Base-by-base conservation (phyloP, 768 basidiomycete genomes). In the Leccinum truebloodii region DNA sequence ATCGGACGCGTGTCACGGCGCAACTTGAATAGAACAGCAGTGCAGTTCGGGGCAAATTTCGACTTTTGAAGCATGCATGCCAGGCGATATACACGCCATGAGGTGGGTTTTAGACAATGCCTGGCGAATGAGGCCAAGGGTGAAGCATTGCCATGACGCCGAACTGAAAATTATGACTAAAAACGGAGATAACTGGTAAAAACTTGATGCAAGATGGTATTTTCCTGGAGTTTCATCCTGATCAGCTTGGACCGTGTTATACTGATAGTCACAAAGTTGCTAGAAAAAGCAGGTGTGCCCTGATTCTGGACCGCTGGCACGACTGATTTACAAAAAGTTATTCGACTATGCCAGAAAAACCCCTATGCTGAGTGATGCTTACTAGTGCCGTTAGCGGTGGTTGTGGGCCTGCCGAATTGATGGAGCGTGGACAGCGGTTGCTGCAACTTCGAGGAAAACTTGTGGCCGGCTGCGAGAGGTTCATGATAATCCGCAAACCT, bases 41-140 rank as follows among this genome's bases (percentile, higher is more conserved):
- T 58, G 64, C 52, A 52, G 52, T 53, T 57, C 53, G 69, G 69
- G 60, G 16, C 32, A 55, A 58, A 54, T 58, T 35, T 58, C 46
- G 57, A 50, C 24, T 48, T 57, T 54, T 55, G 63, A 65, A 44
- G 69, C 68, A 63, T 66, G 68, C 49, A 58, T 28, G 20, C 69
- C 69, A 64, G 67, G 69, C 64, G 69, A 59, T 24, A 54, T 61
- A 59, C 69, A 69, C 69, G 67, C 62, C 24, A 66, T 61, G 61
- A 51, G 54, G 61, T 59, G 58, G 59, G 52, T 66, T 41, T 65
- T 62, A 54, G 58, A 51, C 59, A 65, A 64, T 55, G 54, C 59
- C 46, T 18, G 44, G 54, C 67, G 62, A 49, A 60, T 57, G 64
- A 59, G 64, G 53, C 53, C 53, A 54, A 37, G 53, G 64, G 69